A percentile compares a stretch with the other conserved stretches of the same genome.
Evolutionary conservation across 176 grass and related monocot genomes (phyloP).

Genomic region (Aegilops sharonensis): DNA sequence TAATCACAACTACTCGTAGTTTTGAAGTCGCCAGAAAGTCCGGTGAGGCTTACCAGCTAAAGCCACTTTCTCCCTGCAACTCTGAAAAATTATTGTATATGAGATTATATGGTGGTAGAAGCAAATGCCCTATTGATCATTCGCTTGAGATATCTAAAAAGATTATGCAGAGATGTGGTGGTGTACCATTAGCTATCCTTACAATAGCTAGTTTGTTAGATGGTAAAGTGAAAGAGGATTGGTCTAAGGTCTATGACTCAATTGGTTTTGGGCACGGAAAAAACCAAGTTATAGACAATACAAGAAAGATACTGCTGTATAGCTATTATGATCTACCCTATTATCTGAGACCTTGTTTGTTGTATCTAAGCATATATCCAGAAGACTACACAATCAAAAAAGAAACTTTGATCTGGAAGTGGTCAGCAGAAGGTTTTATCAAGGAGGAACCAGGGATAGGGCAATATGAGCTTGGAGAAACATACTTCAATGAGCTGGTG

Average conservation of each 20-base stretch:
- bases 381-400: not conserved
- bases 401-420: not conserved
- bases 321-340: slow-evolving; percentile 15
- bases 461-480: not conserved
- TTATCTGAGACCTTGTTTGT: not conserved
- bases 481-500: slow-evolving; percentile 12
- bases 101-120: not conserved
- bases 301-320: not conserved
- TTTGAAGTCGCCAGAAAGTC: not conserved
- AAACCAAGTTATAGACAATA: too few relatives aligned
- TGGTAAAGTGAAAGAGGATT: too few relatives aligned
- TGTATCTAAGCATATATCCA: slow-evolving; percentile 11
- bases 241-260: too few relatives aligned
- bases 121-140: not conserved
- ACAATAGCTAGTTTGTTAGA: too few relatives aligned
- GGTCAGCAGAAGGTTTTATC: not conserved
- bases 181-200: too few relatives aligned
- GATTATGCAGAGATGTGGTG: too few relatives aligned
- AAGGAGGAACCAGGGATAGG: not conserved
- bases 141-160: too few relatives aligned
- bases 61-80: not conserved
- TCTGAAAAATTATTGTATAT: not conserved
- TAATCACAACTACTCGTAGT: slow-evolving; percentile 1
- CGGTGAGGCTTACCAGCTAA: not conserved
- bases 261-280: too few relatives aligned